Percentiles rank a stretch among this genome's conserved stretches.
Evolutionary conservation across 2,329 filamentous ascomycete species (phyloP).

Genomic region (Trichoderma atroviride): DNA sequence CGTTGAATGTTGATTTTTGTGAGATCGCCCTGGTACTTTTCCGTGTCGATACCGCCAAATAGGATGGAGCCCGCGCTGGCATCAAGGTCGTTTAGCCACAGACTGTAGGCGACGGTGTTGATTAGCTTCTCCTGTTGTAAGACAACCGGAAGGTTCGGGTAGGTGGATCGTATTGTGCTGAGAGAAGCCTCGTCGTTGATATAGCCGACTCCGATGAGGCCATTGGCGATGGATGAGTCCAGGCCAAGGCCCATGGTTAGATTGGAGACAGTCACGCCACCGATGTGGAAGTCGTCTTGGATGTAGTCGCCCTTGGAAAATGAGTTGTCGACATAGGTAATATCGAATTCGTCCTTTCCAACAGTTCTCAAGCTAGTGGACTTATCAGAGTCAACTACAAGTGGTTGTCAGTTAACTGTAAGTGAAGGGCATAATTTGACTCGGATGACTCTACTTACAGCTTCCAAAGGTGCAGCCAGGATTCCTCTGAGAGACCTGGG

Average conservation of each 20-base stretch:
- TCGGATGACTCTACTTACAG: conserved; percentile 44
- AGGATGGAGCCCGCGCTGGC: conserved; percentile 70
- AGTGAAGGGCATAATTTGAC: not conserved
- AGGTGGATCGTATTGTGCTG: conserved; percentile 39
- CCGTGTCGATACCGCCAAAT: conserved; percentile 79
- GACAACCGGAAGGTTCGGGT: conserved; percentile 65
- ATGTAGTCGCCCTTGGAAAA: conserved; percentile 62
- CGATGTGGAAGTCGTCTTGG: conserved; percentile 58
- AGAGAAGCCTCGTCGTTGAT: conserved; percentile 53
- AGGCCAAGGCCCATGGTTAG: conserved; percentile 62
- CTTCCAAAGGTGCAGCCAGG: conserved; percentile 48
- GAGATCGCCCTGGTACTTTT: conserved; percentile 69
- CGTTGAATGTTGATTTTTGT: conserved; percentile 59
- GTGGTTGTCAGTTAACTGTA: not conserved
- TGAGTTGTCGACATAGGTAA: conserved; percentile 64
- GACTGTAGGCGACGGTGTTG: conserved; percentile 68
- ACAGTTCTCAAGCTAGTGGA: conserved; percentile 53
- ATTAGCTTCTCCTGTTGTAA: conserved; percentile 66
- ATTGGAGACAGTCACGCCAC: conserved; percentile 53
- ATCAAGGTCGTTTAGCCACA: conserved; percentile 65
- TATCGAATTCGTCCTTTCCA: conserved; percentile 52
- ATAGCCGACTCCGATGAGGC: conserved; percentile 64
- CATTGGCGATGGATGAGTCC: conserved; percentile 58
- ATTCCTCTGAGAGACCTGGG: conserved; percentile 29
- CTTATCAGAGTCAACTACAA: conserved; percentile 47